Evolutionary conservation across 164 flowering plant genomes (phyloP).

Genomic region (Piper betle): DNA sequence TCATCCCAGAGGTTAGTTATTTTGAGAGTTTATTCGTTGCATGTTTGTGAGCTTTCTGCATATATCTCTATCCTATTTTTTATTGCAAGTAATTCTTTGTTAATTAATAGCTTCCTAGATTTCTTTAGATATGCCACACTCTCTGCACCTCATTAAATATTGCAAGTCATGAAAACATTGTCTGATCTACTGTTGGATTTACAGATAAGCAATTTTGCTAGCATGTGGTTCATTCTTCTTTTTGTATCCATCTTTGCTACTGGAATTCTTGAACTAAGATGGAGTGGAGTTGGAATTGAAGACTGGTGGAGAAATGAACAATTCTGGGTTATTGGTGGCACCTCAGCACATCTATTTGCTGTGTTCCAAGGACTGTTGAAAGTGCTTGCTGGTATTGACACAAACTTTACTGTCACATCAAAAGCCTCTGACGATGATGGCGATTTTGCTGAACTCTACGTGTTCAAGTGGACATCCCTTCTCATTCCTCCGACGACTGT

Average conservation of each 20-base stretch:
- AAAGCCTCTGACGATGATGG: slow-evolving; percentile 94
- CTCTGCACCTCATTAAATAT: too few relatives aligned
- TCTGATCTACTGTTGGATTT: not conserved
- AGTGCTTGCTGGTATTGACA: slow-evolving; percentile 90
- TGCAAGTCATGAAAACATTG: not conserved
- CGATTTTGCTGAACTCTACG: slow-evolving; percentile 80
- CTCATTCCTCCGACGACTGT: slow-evolving; percentile 93
- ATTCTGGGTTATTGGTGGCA: slow-evolving; percentile 98
- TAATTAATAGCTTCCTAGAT: too few relatives aligned
- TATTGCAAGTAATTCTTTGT: too few relatives aligned
- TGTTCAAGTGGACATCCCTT: slow-evolving; percentile 92
- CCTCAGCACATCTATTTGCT: slow-evolving; percentile 92
- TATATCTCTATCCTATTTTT: not conserved
- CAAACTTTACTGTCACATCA: slow-evolving; percentile 94
- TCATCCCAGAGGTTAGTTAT: slow-evolving; percentile 77
- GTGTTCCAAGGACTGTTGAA: slow-evolving; percentile 92
- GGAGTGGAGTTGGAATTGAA: slow-evolving; percentile 90
- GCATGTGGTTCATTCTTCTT: slow-evolving; percentile 86
- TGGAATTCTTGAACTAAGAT: slow-evolving; percentile 78
- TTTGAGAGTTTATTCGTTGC: not conserved
- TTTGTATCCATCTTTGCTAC: slow-evolving; percentile 75
- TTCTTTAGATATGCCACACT: too few relatives aligned
- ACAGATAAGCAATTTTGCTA: slow-evolving; percentile 93
- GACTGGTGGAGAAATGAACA: slow-evolving; percentile 99
- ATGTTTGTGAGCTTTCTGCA: not conserved